phyloP scores from a whole-genome alignment of 2,329 filamentous ascomycete species.

The Fusarium mexicanum region DNA sequence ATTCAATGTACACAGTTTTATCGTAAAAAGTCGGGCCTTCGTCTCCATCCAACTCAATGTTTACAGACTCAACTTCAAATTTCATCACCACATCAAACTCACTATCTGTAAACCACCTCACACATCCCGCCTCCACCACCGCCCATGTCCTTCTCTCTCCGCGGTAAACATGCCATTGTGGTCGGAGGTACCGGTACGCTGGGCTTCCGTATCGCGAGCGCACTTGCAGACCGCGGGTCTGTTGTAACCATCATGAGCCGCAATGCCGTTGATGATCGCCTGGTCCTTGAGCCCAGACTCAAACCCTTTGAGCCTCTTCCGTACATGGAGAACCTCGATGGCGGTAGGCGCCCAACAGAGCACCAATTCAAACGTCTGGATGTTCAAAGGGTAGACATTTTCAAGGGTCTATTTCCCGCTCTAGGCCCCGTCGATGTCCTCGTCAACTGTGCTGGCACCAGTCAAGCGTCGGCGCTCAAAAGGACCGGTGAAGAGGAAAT shows the following conservation, averaged over 20 bases:
- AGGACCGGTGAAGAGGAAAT: constrained; percentile 62
- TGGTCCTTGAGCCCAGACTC: constrained; percentile 50
- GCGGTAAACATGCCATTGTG: constrained; percentile 65
- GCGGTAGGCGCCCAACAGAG: constrained; percentile 25
- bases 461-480: constrained; percentile 72
- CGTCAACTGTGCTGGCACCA: constrained; percentile 82
- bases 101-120: background rate
- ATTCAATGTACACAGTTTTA: background rate
- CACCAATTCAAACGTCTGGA: constrained; percentile 52
- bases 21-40: background rate
- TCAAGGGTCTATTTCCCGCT: constrained; percentile 46
- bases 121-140: background rate
- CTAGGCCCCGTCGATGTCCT: constrained; percentile 65
- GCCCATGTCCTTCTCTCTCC: constrained; percentile 49
- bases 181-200: constrained; percentile 78
- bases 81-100: constrained; percentile 6
- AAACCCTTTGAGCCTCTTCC: constrained; percentile 35
- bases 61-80: constrained; percentile 6
- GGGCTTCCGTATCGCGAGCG: constrained; percentile 71
- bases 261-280: constrained; percentile 56
- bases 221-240: constrained; percentile 72
- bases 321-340: background rate
- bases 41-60: background rate
- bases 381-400: constrained; percentile 41
- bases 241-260: constrained; percentile 70